Evolutionary conservation across 2,329 filamentous ascomycete species (phyloP), one percentile per base, ranked within the genome.

Genomic region (Shiraia sp.): DNA sequence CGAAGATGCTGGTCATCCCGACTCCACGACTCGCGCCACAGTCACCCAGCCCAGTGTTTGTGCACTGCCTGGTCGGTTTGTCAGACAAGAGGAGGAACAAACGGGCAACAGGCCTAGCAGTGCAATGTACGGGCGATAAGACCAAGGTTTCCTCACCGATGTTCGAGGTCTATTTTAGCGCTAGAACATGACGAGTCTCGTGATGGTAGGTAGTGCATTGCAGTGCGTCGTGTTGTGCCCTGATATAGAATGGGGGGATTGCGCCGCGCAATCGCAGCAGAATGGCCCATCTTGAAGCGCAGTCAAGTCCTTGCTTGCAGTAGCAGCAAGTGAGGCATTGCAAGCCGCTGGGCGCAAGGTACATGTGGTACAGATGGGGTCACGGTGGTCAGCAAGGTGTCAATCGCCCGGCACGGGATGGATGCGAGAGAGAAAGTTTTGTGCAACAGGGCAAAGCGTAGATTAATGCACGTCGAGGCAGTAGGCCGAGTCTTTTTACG

Each of bases 261-360:
- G 47, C 50, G 58, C 57, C 53, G 44, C 43, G 34, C 45, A 44
- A 46, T 40, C 44, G 50, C 53, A 22, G 19, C 8, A 62, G 50
- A 16, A 46, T 25, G 41, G 44, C 32, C 38, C 38, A 45, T 39
- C 30, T 37, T 40, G 30, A 40, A n/a, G 47, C 55, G 49, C 55
- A 55, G 46, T 47, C 32, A 53, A 51, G 46, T 53, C 52, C 47
- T 52, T 49, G 43, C 45, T 49, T 57, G 59, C 59, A 61, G 52
- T 45, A 51, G 55, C 36, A 42, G 40, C 32, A 32, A 37, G 22
- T 43, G 49, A 49, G 43, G 48, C 35, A 50, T 46, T 30, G 49
- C 40, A 44, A 36, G 14, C 33, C 37, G 42, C 48, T 48, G 51
- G 54, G 50, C 47, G 46, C 48, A 51, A 31, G 49, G 46, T 50